Percentiles rank a stretch among this genome's conserved stretches.
Evolutionary conservation across 805 yeast species (phyloP).

Genomic region (Candida loeiensis): DNA sequence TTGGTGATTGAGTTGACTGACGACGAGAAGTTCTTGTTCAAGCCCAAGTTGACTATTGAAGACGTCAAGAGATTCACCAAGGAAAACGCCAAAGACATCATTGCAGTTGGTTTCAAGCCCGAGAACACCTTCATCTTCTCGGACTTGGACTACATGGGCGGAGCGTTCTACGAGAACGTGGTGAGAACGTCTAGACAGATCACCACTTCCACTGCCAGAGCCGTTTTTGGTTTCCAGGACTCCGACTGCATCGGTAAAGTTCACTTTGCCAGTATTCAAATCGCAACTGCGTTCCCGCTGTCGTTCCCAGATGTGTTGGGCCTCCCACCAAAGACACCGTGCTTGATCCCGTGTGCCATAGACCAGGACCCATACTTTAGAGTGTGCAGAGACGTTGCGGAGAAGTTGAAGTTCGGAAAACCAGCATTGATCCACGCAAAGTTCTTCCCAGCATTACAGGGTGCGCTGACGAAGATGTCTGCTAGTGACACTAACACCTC

Average conservation of each 20-base stretch:
- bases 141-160: conserved; percentile 89
- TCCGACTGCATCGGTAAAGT: conserved; percentile 91
- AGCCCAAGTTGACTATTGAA: conserved; percentile 81
- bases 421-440: conserved; percentile 91
- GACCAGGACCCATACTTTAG: conserved; percentile 99
- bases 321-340: conserved; percentile 83
- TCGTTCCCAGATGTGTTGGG: conserved; percentile 94
- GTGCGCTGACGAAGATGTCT: conserved; percentile 94
- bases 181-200: conserved; percentile 90
- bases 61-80: conserved; percentile 78
- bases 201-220: conserved; percentile 94
- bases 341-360: conserved; percentile 97
- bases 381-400: conserved; percentile 96
- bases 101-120: conserved; percentile 91
- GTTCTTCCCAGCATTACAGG: conserved; percentile 98
- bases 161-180: conserved; percentile 90
- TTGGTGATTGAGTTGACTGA: conserved; percentile 91
- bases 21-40: conserved; percentile 94
- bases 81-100: conserved; percentile 88
- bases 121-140: conserved; percentile 94
- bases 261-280: conserved; percentile 95
- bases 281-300: conserved; percentile 92
- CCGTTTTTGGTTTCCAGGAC: conserved; percentile 95
- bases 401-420: conserved; percentile 82
- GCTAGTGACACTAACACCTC: conserved; percentile 90